These are phyloP conservation scores for Fraxinus floribunda DNA, from an alignment of 305 asterid species.

Conservation along the genomic window DNA sequence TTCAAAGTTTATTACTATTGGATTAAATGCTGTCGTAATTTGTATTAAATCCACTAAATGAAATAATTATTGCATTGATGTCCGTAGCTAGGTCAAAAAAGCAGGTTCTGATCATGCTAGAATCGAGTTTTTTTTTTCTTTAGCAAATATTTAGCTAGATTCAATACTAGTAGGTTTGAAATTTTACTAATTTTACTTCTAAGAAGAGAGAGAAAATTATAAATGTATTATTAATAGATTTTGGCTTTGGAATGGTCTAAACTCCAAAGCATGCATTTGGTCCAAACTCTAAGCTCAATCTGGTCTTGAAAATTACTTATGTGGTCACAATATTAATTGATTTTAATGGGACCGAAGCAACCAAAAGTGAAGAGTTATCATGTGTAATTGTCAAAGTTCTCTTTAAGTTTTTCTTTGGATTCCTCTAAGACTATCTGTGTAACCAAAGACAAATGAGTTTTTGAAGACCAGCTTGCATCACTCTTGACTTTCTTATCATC, in stretches of 20 bases:
- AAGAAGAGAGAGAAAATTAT: background rate
- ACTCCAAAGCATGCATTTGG: background rate
- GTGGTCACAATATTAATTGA: constrained; percentile 22
- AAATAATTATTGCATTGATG: background rate
- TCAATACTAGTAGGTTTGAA: no score
- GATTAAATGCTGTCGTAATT: background rate
- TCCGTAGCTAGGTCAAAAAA: background rate
- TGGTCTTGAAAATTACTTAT: background rate
- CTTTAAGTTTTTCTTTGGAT: background rate
- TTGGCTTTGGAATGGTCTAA: background rate
- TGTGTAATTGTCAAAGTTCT: background rate
- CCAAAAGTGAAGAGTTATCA: background rate
- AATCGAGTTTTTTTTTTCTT: background rate
- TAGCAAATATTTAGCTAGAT: background rate
- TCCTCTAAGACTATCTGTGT: background rate
- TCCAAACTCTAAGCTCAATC: constrained; percentile 2
- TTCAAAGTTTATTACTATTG: background rate
- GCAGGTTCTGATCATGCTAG: background rate
- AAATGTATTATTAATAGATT: background rate
- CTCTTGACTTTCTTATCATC: no score
- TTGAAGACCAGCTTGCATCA: constrained; percentile 11
- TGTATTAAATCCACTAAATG: background rate
- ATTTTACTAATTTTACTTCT: no score
- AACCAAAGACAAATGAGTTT: background rate
- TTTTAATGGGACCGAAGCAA: constrained; percentile 3